Base-by-base conservation (phyloP, 768 basidiomycete species). In the Podaxis rugospora region DNA sequence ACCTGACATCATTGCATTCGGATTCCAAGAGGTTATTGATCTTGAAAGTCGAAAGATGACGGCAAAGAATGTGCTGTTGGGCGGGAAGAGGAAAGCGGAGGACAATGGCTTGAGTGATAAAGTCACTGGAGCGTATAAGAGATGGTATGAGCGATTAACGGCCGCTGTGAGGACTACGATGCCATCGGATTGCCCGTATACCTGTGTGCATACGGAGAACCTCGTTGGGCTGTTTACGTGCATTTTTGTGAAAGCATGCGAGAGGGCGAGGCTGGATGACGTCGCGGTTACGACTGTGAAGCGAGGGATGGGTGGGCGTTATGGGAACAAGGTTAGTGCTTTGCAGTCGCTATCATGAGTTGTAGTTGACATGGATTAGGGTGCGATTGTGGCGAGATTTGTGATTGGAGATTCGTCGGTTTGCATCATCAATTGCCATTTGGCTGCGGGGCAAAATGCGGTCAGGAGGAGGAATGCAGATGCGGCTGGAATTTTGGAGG, bases 1-100 rank as follows among this genome's bases (percentile, higher is more conserved):
- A 36, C 75, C 75, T 1, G 95, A 98, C 64, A 88, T 98, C 66
- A 89, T 99, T 64, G 83, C 87, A 3, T 96, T 99, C 66, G 95
- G 95, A 1, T 90, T 98, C 72, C 96, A 99, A 72, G 96, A 98
- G 74, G 83, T 98, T 40, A 93, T 99, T 62, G 94, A 97, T 69
- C 83, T 99, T n/a, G 95, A 97, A 66, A 88, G 85, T 64, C 87
- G 93, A 63, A 93, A 88, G 75, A 87, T 98, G 79, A 88, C 90
- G 1, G 96, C 96, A 67, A 95, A 97, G 75, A 93, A 89, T 18
- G 86, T 98, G 27, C 69, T 99, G 0, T 80, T 96, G 4, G 89
- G 89, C 5, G 79, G 87, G 64, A 92, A 88, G 74, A 88, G 87
- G 69, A 85, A 83, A 62, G 18, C 52, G 16, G 73, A 78, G 23